Base-by-base conservation (phyloP, 1,139 yeast species). In the Geotrichum histeridarum region DNA sequence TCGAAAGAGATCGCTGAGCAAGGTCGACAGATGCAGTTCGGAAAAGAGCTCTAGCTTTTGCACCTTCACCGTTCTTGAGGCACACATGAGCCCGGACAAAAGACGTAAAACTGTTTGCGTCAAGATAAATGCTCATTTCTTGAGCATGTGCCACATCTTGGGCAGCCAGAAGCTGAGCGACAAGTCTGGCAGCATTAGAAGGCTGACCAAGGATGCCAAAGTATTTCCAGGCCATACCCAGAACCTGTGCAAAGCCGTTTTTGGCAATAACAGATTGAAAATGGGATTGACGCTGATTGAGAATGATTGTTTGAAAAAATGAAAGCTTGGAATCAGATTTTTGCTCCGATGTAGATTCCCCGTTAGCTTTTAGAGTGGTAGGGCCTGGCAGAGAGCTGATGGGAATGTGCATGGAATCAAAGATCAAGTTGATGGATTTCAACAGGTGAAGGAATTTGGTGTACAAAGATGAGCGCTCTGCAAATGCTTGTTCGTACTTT, bases 41-140 rank as follows among this genome's bases (percentile, higher is more conserved):
- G 31, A 63, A 53, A 38, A 61, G 41, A 22, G 57, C 43, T 41
- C 53, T 47, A n/a, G 61, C 63, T 42, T 61, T 61, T 17, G 58
- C 15, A 2, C 54, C 45, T 42, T 60, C 61, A 15, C 59, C 61
- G 39, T 30, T 42, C 17, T 49, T 53, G 35, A 63, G 48, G 8
- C 55, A 56, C 11, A 62, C 54, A 32, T 57, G 56, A 1, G 66
- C 69, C 43, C 56, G 56, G 30, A 66, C 54, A 54, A 66, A 64
- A 2, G 61, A 54, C 1, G 64, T 51, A 7, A 64, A 54, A 36
- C 54, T 50, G 42, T 61, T 64, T 6, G 50, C 51, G 6, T 57
- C 57, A 9, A 63, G 50, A 51, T 61, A 65, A 9, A 50, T 57
- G 42, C 48, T 30, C 30, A 54, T 31, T 42, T 51, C 54, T 22